Evolutionary conservation across 805 yeast species (phyloP).

Genomic region (Yarrowia keelungensis): DNA sequence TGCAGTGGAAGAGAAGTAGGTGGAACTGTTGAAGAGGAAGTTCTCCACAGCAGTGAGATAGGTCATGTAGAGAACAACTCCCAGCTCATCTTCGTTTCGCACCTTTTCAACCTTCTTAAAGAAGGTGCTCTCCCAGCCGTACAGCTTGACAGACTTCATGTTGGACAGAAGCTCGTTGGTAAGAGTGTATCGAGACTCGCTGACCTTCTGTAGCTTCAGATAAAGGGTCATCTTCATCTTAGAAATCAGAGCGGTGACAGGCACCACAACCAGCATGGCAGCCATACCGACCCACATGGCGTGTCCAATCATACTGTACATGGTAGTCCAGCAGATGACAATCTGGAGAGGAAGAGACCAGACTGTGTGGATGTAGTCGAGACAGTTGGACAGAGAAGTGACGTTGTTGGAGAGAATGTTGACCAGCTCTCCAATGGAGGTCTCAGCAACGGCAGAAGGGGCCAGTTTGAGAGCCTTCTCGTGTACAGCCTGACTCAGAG

Average conservation of each 20-base stretch:
- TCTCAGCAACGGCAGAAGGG: conserved; percentile 64
- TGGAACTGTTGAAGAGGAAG: conserved; percentile 85
- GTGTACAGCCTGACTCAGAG: conserved; percentile 71
- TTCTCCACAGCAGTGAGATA: conserved; percentile 68
- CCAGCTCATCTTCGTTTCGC: conserved; percentile 86
- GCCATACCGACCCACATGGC: conserved; percentile 93
- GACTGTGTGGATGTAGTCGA: conserved; percentile 76
- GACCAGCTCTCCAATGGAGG: conserved; percentile 91
- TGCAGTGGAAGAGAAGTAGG: conserved; percentile 85
- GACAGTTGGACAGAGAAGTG: conserved; percentile 42
- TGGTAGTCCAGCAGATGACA: conserved; percentile 71
- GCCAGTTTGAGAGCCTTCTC: conserved; percentile 73
- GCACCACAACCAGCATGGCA: conserved; percentile 77
- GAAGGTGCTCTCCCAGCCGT: conserved; percentile 95
- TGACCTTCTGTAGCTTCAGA: conserved; percentile 79
- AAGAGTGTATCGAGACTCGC: conserved; percentile 89
- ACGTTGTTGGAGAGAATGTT: conserved; percentile 85
- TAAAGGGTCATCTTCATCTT: conserved; percentile 52
- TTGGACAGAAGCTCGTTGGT: conserved; percentile 86
- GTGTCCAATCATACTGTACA: conserved; percentile 76
- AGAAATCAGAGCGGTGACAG: conserved; percentile 75
- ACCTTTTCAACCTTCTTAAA: conserved; percentile 74
- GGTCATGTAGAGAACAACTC: conserved; percentile 76
- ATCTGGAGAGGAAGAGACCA: conserved; percentile 97
- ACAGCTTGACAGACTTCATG: conserved; percentile 88